Evolutionary conservation across 2,329 filamentous ascomycete genomes (phyloP).

Genomic region (Trichoderma sp.): DNA sequence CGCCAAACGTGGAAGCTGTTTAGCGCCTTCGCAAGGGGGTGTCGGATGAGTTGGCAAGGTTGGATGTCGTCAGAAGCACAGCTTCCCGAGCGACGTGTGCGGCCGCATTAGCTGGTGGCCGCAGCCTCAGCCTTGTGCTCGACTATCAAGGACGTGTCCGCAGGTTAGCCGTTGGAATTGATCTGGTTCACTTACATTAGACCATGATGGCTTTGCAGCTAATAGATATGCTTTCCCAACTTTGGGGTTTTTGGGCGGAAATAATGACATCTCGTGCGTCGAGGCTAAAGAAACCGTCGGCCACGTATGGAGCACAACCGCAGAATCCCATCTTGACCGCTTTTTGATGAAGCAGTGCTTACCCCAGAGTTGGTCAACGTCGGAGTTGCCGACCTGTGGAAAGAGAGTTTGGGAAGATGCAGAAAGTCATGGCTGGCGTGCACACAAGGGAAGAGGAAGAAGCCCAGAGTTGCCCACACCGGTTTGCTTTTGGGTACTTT

Average conservation of each 20-base stretch:
- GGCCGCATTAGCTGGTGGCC: neutral
- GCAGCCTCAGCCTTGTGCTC: conserved; percentile 1
- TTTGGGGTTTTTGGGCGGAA: neutral
- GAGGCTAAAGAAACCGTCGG: neutral
- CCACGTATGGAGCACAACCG: neutral
- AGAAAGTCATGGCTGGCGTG: neutral
- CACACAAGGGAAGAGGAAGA: neutral
- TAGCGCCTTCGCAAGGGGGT: conserved; percentile 13
- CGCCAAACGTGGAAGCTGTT: conserved; percentile 11
- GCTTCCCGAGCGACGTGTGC: neutral
- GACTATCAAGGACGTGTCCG: neutral
- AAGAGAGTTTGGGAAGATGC: neutral
- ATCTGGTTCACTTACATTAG: neutral
- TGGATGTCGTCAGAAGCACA: conserved; percentile 15
- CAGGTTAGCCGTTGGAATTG: neutral
- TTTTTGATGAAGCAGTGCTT: conserved; percentile 2
- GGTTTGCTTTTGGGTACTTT: neutral
- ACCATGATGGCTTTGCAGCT: neutral
- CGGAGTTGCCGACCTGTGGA: neutral
- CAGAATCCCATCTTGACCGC: conserved; percentile 10
- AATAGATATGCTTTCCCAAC: neutral
- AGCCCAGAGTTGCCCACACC: neutral
- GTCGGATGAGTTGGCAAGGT: conserved; percentile 14
- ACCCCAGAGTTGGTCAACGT: neutral
- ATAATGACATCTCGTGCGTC: neutral